Conservation (phyloP, 768 basidiomycete genomes). For the Grammothele lineata region DNA sequence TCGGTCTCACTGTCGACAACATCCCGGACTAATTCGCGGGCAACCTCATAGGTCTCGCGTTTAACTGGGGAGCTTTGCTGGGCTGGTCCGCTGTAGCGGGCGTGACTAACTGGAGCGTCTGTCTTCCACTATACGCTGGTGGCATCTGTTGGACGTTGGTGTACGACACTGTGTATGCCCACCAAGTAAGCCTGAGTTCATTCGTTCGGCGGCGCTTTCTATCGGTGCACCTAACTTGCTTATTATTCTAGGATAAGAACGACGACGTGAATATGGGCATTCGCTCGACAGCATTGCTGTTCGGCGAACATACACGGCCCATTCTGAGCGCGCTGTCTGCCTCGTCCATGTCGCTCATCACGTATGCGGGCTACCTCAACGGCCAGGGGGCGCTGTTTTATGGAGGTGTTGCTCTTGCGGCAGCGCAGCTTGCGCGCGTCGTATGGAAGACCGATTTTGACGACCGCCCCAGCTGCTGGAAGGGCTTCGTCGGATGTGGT, state of each 20-base stretch:
- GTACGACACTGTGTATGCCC: slow-evolving; percentile 97
- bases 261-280: slow-evolving; percentile 90
- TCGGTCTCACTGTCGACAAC: background rate
- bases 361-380: slow-evolving; percentile 79
- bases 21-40: no score
- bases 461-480: slow-evolving; percentile 78
- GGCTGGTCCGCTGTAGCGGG: slow-evolving; percentile 96
- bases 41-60: slow-evolving; percentile 66
- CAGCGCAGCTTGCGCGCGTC: slow-evolving; percentile 73
- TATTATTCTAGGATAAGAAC: slow-evolving; percentile 66
- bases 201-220: background rate
- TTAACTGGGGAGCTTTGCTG: slow-evolving; percentile 95
- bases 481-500: slow-evolving; percentile 82
- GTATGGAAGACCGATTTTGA: slow-evolving; percentile 75
- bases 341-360: slow-evolving; percentile 67
- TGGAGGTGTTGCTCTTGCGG: slow-evolving; percentile 68
- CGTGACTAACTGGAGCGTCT: slow-evolving; percentile 73
- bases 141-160: slow-evolving; percentile 92
- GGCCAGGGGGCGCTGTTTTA: slow-evolving; percentile 77
- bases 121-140: slow-evolving; percentile 85
- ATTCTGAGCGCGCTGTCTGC: slow-evolving; percentile 73
- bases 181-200: slow-evolving; percentile 71
- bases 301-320: slow-evolving; percentile 70
- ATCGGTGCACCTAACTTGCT: background rate
- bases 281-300: slow-evolving; percentile 91